Base-by-base conservation (phyloP, 1,284 basidiomycete species). In the Polyporus tsugae region DNA sequence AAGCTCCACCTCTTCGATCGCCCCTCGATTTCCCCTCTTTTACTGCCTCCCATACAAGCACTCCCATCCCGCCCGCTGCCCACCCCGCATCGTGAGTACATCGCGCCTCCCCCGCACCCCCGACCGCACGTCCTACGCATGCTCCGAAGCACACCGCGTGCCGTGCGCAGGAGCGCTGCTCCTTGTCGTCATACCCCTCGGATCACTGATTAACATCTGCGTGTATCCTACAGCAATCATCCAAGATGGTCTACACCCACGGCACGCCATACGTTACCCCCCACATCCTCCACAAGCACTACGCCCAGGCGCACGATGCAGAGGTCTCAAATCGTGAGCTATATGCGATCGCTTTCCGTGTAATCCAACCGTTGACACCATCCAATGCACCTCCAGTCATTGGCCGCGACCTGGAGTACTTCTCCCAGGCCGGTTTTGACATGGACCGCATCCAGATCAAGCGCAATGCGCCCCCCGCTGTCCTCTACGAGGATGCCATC, bases 351-450 rank as follows among this genome's bases (percentile, higher is more conserved):
- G 58, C 53, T 57, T 70, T 57, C 61, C 41, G 38, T 25, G 41
- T 60, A 68, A 5, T 52, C 11, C 35, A 33, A 52, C 38, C 13
- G 36, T 57, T 67, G 33, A 57, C 76, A 65, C 72, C 74, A 53
- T 29, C 11, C 36, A 6, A 33, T 46, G 46, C n/a, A 6, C 55
- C 9, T 35, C 19, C 75, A 94, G 92, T 96, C 78, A 91, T 97
- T 77, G 96, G 95, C 74, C 91, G 91, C 75, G 95, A 98, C 80
- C 89, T 99, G 78, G 93, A 96, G 82, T 96, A 98, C 85, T 98
- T 99, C 89, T 99, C 98, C 64, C 94, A 98, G 83, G 97, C 98
- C 71, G 97, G 97, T 74, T 99, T 99, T 84, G 98, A 99, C 85
- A 98, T 99, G 95, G 89, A 93, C 77, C 89, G 90, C 75, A 92